These are phyloP conservation scores for Aspergillus costaricaensis DNA, from an alignment of 2,329 filamentous ascomycete species.

Conservation along the genomic window DNA sequence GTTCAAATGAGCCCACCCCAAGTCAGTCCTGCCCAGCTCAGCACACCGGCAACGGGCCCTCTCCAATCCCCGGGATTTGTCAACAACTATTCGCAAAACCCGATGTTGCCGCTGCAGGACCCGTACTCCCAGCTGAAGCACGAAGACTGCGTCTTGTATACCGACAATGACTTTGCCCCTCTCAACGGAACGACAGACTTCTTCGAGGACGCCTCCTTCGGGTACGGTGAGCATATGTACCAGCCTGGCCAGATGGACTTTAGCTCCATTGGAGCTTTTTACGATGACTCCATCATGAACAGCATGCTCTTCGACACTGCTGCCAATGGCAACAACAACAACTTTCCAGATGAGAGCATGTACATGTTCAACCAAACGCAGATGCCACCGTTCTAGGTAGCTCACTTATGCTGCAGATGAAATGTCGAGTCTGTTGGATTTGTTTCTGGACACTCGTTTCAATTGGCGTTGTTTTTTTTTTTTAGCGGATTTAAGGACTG, in stretches of 20 bases:
- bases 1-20: conserved; percentile 2
- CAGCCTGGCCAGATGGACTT: conserved; percentile 3
- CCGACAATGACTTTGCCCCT: conserved; percentile 5
- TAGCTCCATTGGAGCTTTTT: conserved; percentile 1
- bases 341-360: not conserved
- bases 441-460: not conserved
- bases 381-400: conserved; percentile 6
- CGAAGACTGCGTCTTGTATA: conserved; percentile 8
- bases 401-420: not conserved
- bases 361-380: not conserved
- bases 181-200: conserved; percentile 4
- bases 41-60: conserved; percentile 2
- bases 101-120: conserved; percentile 5
- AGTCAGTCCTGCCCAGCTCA: conserved; percentile 2
- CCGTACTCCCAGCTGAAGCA: conserved; percentile 5
- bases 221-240: conserved; percentile 3
- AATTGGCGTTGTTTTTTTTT: not conserved
- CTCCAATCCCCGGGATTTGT: conserved; percentile 5
- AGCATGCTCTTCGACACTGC: not conserved
- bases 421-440: not conserved
- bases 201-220: conserved; percentile 9
- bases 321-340: not conserved
- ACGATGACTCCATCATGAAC: conserved; percentile 4
- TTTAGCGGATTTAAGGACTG: not conserved
- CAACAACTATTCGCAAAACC: conserved; percentile 3